Percentiles rank a stretch among this genome's conserved stretches.
phyloP scores from a whole-genome alignment of 257 asterid genomes.

The Nyctanthes arbortristis region DNA sequence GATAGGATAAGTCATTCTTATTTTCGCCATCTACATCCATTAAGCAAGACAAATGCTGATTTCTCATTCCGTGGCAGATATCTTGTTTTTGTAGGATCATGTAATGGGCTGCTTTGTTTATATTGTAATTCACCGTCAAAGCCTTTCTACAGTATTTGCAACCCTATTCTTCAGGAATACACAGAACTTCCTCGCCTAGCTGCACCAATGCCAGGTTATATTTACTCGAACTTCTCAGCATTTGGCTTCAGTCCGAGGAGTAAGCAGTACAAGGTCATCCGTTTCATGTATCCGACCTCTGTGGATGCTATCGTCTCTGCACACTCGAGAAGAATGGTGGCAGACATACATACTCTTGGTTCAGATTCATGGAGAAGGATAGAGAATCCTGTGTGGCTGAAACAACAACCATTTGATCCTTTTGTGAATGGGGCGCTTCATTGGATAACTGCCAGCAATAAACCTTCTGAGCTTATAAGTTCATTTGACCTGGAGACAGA shows the following conservation, averaged over 20 bases:
- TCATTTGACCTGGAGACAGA: conserved; percentile 52
- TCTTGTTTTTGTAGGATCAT: conserved; percentile 44
- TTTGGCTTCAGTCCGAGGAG: conserved; percentile 45
- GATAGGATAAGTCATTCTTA: conserved; percentile 17
- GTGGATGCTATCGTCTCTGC: conserved; percentile 9
- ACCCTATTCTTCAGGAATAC: conserved; percentile 46
- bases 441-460: conserved; percentile 37
- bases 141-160: conserved; percentile 44
- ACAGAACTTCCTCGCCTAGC: conserved; percentile 25
- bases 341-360: conserved; percentile 47
- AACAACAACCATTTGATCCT: conserved; percentile 46
- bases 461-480: conserved; percentile 44
- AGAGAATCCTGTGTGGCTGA: conserved; percentile 31
- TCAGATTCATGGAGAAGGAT: conserved; percentile 51
- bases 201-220: conserved; percentile 20
- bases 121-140: conserved; percentile 19
- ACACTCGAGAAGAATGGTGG: conserved; percentile 22
- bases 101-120: conserved; percentile 55
- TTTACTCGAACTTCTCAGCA: conserved; percentile 31
- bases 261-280: conserved; percentile 51
- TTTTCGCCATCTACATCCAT: conserved; percentile 2
- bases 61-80: conserved; percentile 27
- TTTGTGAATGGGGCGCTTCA: conserved; percentile 45
- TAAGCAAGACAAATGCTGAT: conserved; percentile 29
- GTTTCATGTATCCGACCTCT: conserved; percentile 34